Conservation (phyloP, 2,329 filamentous ascomycete species). For the Fusarium sp. region DNA sequence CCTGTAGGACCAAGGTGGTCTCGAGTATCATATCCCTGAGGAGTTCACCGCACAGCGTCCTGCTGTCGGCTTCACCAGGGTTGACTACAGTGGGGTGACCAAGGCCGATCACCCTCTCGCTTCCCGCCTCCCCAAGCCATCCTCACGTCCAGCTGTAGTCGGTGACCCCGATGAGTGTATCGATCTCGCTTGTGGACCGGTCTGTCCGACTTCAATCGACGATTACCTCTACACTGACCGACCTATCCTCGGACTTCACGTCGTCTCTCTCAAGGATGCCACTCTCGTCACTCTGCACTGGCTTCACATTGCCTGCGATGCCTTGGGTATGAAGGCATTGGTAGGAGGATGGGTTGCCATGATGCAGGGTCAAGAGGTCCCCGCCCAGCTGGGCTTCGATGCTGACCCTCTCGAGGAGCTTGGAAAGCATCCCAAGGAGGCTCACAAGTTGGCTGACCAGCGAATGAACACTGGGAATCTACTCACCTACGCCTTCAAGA, state of each 20-base stretch:
- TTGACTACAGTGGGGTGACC: constrained; percentile 6
- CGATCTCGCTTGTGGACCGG: constrained; percentile 4
- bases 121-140: constrained; percentile 13
- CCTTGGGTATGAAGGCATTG: not conserved
- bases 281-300: not conserved
- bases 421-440: constrained; percentile 7
- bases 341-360: not conserved
- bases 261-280: not conserved
- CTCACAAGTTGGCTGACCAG: not conserved
- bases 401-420: not conserved
- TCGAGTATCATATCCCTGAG: constrained; percentile 6
- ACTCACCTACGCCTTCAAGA: constrained; percentile 13
- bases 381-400: not conserved
- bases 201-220: constrained; percentile 4
- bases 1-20: not conserved
- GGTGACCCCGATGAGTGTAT: constrained; percentile 1
- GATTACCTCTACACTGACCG: not conserved
- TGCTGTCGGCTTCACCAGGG: constrained; percentile 13
- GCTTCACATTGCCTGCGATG: not conserved
- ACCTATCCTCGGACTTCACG: not conserved
- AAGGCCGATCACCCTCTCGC: constrained; percentile 15
- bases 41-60: constrained; percentile 9
- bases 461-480: not conserved
- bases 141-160: not conserved
- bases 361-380: not conserved